A percentile compares a stretch with the other conserved stretches of the same genome.
These are phyloP conservation scores for Teunomyces panamensis DNA, from an alignment of 805 yeast genomes.

Conservation along the genomic window DNA sequence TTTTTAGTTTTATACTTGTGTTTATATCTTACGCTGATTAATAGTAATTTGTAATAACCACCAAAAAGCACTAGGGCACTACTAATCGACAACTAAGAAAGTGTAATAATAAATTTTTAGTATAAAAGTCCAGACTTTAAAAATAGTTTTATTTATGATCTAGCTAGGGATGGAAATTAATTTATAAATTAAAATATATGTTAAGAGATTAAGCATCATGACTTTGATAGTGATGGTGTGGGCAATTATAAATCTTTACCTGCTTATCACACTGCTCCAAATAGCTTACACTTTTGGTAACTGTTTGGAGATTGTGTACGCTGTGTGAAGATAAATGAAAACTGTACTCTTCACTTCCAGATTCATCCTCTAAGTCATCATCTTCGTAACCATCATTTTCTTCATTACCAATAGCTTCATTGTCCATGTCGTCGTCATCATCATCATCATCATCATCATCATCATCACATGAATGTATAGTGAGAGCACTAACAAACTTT, in stretches of 20 bases:
- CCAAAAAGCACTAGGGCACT: too few relatives aligned
- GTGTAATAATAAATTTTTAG: too few relatives aligned
- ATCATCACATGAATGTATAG: conserved; percentile 2
- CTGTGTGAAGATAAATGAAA: conserved; percentile 6
- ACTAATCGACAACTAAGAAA: too few relatives aligned
- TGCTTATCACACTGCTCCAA: conserved; percentile 12
- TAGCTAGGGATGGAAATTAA: neutral
- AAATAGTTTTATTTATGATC: too few relatives aligned
- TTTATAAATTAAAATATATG: neutral
- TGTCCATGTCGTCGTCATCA: conserved; percentile 4
- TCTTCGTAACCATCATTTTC: neutral
- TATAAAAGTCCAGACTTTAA: too few relatives aligned
- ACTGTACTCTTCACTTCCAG: neutral
- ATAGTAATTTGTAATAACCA: too few relatives aligned
- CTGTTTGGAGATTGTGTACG: conserved; percentile 6
- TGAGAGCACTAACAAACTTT: conserved; percentile 2
- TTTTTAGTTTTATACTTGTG: neutral
- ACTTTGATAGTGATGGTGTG: conserved; percentile 4
- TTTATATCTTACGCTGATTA: neutral
- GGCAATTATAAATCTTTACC: conserved; percentile 8
- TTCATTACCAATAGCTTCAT: neutral
- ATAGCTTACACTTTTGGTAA: conserved; percentile 8
- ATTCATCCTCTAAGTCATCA: conserved; percentile 1
- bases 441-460: neutral
- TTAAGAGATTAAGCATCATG: neutral